Evolutionary conservation across 306 rosid genomes (phyloP).

Genomic region (barrel medic (Medicago truncatula)): MtrunA17r5.0-ANR NC_053043.1:18301501-18302000

Average conservation of each 20-base stretch:
- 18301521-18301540: background rate
- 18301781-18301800: background rate
- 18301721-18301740: conserved; percentile 60
- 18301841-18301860: no score
- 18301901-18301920: no score
- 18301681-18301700: conserved; percentile 55
- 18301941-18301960: no score
- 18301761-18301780: conserved; percentile 84
- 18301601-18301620: conserved; percentile 55
- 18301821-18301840: no score
- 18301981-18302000: no score
- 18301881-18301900: no score
- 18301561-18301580: conserved; percentile 2
- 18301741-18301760: conserved; percentile 83
- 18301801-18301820: no score
- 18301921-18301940: no score
- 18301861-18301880: no score
- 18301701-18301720: conserved; percentile 51
- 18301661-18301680: conserved; percentile 56
- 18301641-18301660: conserved; percentile 63
- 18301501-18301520: background rate
- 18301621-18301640: conserved; percentile 56
- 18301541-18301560: background rate
- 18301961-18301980: no score
- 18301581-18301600: conserved; percentile 81